phyloP scores from a whole-genome alignment of 805 yeast genomes.

The Kodamaea laetipori region DNA sequence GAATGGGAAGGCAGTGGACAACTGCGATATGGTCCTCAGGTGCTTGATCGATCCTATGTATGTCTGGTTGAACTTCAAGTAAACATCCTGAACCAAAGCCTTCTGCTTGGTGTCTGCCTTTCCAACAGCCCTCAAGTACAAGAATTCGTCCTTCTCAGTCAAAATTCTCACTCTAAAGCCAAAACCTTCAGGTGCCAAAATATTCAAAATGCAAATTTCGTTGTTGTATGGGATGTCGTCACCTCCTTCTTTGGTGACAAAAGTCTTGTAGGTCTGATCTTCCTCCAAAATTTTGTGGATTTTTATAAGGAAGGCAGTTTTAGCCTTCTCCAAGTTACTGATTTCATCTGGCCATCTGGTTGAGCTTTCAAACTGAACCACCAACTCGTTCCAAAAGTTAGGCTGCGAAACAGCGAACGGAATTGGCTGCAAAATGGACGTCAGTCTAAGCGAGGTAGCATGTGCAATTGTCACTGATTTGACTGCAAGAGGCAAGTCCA shows the following conservation, averaged over 20 bases:
- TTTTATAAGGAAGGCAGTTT: slow-evolving; percentile 83
- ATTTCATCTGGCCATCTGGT: slow-evolving; percentile 96
- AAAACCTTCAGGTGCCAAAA: slow-evolving; percentile 86
- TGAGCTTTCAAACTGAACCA: slow-evolving; percentile 86
- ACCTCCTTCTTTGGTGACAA: slow-evolving; percentile 58
- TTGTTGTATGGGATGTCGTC: slow-evolving; percentile 63
- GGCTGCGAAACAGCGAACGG: slow-evolving; percentile 78
- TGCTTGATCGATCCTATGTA: slow-evolving; percentile 75
- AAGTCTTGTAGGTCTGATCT: slow-evolving; percentile 57
- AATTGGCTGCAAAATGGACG: slow-evolving; percentile 77
- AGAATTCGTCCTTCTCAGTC: slow-evolving; percentile 80
- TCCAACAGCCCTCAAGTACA: slow-evolving; percentile 71
- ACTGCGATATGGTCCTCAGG: slow-evolving; percentile 71
- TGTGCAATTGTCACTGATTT: slow-evolving; percentile 68
- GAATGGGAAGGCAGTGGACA: slow-evolving; percentile 70
- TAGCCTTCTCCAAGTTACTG: slow-evolving; percentile 80
- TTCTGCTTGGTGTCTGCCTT: slow-evolving; percentile 60
- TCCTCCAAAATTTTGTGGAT: slow-evolving; percentile 48
- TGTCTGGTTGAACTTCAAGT: slow-evolving; percentile 63
- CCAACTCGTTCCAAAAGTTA: slow-evolving; percentile 76
- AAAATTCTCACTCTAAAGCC: slow-evolving; percentile 78
- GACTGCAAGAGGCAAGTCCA: slow-evolving; percentile 67
- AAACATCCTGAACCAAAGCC: slow-evolving; percentile 59
- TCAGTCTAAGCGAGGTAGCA: slow-evolving; percentile 71
- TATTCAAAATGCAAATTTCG: slow-evolving; percentile 56